Evolutionary conservation across 352 stramenopile genomes (phyloP), one percentile per base, ranked within the genome.

Genomic region (Blastocystis sp.): DNA sequence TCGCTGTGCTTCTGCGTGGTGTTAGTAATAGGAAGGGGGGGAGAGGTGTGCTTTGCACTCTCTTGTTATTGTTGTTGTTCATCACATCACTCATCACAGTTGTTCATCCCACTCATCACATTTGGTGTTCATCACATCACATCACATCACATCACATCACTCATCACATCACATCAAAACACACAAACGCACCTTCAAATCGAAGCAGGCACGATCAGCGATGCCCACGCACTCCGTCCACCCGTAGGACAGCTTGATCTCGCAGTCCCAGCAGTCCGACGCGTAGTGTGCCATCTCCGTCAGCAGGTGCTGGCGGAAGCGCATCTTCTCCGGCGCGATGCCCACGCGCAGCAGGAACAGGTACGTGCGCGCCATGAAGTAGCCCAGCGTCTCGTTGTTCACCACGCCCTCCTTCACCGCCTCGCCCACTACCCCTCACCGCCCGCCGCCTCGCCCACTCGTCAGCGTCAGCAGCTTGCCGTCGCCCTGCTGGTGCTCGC

Each of bases 211-310:
- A 87, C 97, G 94, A 91, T 99, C 96, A 0, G 97, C 97, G 91
- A 99, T 96, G 78, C 97, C 97, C 9, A 98, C 96, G 90, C 97
- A 99, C 90, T 99, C 97, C 11, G 98, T 94, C 97, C 97, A 99
- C 89, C 96, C 97, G 89, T 97, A 98, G 82, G 92, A 96, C 66
- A 97, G 93, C 92, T 98, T 93, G 88, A 99, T 98, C 92, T 99
- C 97, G 52, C 98, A 91, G 92, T 99, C 97, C 96, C 96, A 99
- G 92, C 97, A 99, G 92, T 99, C 97, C 48, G 93, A 96, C 24
- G 96, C 97, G 91, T 99, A 99, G 92, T 99, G 97, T 43, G 97
- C 97, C 97, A 99, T 99, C 93, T 99, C 97, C 40, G 96, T 99
- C 64, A 94, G 34, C 76, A 99, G 92, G 91, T 99, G 97, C 93